Evolutionary conservation across 179 eudicot genomes (phyloP).

Genomic region (Drosera spatulata): DNA sequence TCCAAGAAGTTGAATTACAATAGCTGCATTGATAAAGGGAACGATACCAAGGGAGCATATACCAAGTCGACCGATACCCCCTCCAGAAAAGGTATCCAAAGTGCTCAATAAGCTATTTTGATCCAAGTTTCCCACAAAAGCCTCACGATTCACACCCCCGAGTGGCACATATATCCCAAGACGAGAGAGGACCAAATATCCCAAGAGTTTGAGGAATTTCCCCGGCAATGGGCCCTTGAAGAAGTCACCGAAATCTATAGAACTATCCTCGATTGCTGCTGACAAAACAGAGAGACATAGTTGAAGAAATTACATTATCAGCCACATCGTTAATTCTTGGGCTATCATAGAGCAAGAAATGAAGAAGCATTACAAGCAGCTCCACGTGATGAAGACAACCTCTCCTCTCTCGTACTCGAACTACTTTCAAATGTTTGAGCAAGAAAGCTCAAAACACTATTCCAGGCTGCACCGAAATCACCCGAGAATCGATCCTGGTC

Average conservation of each 20-base stretch:
- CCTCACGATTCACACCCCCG: constrained; percentile 95
- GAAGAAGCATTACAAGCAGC: constrained; percentile 56
- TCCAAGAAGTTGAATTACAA: constrained; percentile 94
- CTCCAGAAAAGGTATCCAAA: constrained; percentile 95
- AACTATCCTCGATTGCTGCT: constrained; percentile 98
- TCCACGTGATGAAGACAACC: constrained; percentile 62
- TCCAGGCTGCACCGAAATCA: constrained; percentile 44
- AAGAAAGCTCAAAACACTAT: constrained; percentile 33
- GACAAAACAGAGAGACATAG: constrained; percentile 33
- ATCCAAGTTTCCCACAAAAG: constrained; percentile 87
- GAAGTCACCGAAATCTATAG: constrained; percentile 94
- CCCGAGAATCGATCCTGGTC: constrained; percentile 37
- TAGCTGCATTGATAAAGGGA: constrained; percentile 92
- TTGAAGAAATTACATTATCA: constrained; percentile 25
- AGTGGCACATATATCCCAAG: constrained; percentile 95
- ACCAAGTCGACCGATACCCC: constrained; percentile 97
- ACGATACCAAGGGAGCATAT: constrained; percentile 98
- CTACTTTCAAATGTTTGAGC: constrained; percentile 55
- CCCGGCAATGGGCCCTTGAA: constrained; percentile 99
- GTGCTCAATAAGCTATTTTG: constrained; percentile 85
- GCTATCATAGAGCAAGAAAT: not conserved
- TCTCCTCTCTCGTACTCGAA: constrained; percentile 62
- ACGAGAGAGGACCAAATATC: constrained; percentile 78
- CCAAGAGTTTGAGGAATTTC: constrained; percentile 84
- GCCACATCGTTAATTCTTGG: constrained; percentile 4